Evolutionary conservation across 176 grass and related monocot genomes (phyloP).

Genomic region (Zoysia japonica): DNA sequence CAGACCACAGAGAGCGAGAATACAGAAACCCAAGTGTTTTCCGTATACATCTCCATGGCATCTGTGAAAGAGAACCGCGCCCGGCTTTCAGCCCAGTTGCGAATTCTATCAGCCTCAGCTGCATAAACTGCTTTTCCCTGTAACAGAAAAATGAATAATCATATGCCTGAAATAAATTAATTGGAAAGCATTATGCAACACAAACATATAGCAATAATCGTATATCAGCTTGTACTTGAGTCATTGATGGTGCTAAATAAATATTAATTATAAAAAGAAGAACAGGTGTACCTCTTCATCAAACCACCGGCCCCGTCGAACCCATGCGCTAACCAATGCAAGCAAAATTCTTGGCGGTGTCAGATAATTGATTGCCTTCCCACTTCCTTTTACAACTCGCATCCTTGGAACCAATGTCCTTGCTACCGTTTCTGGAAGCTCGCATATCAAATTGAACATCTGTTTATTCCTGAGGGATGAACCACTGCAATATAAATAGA

Average conservation of each 20-base stretch:
- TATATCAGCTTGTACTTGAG: neutral
- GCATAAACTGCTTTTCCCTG: constrained; percentile 97
- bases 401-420: constrained; percentile 96
- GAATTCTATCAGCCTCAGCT: constrained; percentile 86
- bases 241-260: neutral
- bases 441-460: constrained; percentile 98
- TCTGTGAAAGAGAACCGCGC: constrained; percentile 91
- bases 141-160: neutral
- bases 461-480: constrained; percentile 95
- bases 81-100: constrained; percentile 97
- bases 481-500: constrained; percentile 62
- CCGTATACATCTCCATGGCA: constrained; percentile 97
- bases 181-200: neutral
- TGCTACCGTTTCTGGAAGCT: constrained; percentile 98
- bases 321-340: constrained; percentile 92
- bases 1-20: constrained; percentile 98
- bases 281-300: constrained; percentile 73
- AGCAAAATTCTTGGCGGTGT: constrained; percentile 98
- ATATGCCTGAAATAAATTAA: neutral
- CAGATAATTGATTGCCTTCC: constrained; percentile 94
- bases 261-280: constrained; percentile 17
- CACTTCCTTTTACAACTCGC: constrained; percentile 95
- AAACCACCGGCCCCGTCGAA: constrained; percentile 95
- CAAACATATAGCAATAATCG: neutral
- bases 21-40: constrained; percentile 95